Conservation (phyloP, 2,329 filamentous ascomycete species). For the Ceratocystis destructans region DNA sequence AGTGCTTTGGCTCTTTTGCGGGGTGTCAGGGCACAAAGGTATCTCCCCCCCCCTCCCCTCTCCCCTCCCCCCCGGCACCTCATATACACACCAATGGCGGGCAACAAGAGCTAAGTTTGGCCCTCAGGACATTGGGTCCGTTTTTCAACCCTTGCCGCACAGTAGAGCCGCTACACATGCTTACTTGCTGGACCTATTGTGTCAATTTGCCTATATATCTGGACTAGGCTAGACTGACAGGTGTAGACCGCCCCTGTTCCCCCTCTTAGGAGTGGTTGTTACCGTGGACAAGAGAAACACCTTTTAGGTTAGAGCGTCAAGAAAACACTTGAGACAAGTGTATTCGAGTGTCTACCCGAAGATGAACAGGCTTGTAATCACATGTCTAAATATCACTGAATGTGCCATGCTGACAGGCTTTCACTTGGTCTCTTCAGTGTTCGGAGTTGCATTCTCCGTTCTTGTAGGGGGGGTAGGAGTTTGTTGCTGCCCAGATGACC, state of each 20-base stretch:
- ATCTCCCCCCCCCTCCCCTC: not conserved
- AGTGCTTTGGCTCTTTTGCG: not conserved
- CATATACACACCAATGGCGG: not conserved
- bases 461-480: constrained; percentile 14
- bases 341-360: not conserved
- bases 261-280: not conserved
- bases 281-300: not conserved
- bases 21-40: not conserved
- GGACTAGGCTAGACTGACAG: no score
- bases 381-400: constrained; percentile 1
- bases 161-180: not conserved
- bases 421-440: constrained; percentile 19
- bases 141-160: not conserved
- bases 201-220: not conserved
- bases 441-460: constrained; percentile 18
- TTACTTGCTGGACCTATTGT: not conserved
- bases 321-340: not conserved
- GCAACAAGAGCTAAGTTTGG: not conserved
- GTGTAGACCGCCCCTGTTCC: no score
- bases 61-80: not conserved
- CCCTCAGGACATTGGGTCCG: not conserved
- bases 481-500: constrained; percentile 10
- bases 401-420: not conserved
- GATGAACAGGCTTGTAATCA: not conserved
- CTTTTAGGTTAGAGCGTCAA: not conserved